Conservation (phyloP, 2,329 filamentous ascomycete species). For the Chrysosporium queenslandicum region DNA sequence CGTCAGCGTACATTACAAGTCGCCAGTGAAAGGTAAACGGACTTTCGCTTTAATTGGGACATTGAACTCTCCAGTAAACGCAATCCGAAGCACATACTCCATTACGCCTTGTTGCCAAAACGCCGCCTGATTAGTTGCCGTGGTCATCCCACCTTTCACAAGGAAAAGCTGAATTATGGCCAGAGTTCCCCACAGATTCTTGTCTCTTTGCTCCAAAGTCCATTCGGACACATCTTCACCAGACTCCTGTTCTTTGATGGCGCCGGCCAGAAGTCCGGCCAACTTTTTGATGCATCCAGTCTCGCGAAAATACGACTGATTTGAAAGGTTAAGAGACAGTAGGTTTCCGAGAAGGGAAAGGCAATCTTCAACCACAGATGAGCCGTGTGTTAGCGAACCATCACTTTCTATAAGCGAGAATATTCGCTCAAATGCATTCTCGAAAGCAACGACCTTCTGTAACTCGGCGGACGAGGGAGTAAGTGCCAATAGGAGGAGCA, state of each 20-base stretch:
- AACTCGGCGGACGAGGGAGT: slow-evolving; percentile 80
- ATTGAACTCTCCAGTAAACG: slow-evolving; percentile 64
- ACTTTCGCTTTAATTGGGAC: slow-evolving; percentile 74
- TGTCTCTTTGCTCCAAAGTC: slow-evolving; percentile 68
- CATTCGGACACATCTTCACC: slow-evolving; percentile 58
- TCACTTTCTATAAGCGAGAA: slow-evolving; percentile 75
- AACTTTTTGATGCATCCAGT: slow-evolving; percentile 70
- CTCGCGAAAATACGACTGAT: slow-evolving; percentile 89
- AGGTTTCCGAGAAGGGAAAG: slow-evolving; percentile 84
- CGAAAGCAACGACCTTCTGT: slow-evolving; percentile 90
- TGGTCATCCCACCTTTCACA: slow-evolving; percentile 66
- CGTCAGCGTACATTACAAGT: slow-evolving; percentile 6
- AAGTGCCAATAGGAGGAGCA: slow-evolving; percentile 77
- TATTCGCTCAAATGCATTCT: slow-evolving; percentile 80
- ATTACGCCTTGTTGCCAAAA: slow-evolving; percentile 78
- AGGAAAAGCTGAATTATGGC: slow-evolving; percentile 81
- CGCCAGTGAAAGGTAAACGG: slow-evolving; percentile 18
- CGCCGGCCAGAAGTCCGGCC: slow-evolving; percentile 55
- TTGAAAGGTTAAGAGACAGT: slow-evolving; percentile 74
- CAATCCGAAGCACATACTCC: slow-evolving; percentile 67
- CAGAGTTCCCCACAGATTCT: slow-evolving; percentile 83
- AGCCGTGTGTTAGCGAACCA: slow-evolving; percentile 71
- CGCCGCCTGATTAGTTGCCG: slow-evolving; percentile 69
- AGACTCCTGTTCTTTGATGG: slow-evolving; percentile 46
- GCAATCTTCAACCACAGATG: slow-evolving; percentile 83